These are phyloP conservation scores for Bullera alba DNA, from an alignment of 768 basidiomycete species.

Conservation along the genomic window DNA sequence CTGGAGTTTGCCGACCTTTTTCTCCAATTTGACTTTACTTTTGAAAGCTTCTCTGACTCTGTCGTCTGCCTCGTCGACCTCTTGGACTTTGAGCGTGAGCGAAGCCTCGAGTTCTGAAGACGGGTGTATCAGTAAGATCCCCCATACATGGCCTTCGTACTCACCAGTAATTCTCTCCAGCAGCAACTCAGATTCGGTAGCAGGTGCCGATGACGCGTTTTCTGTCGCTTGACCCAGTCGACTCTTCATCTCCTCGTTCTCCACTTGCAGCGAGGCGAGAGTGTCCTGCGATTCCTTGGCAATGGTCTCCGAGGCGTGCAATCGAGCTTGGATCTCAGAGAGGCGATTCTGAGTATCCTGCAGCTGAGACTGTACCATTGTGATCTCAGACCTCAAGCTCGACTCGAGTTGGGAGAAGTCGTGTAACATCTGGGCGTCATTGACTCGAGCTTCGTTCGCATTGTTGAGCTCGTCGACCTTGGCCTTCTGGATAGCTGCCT, in stretches of 20 bases:
- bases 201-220: not conserved
- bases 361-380: too few species aligned
- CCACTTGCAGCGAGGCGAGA: not conserved
- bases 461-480: too few species aligned
- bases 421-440: too few species aligned
- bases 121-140: not conserved
- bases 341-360: too few species aligned
- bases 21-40: conserved; percentile 34
- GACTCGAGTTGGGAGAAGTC: too few species aligned
- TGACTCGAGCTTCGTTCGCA: too few species aligned
- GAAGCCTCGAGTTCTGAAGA: conserved; percentile 27
- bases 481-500: too few species aligned
- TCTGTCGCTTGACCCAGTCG: not conserved
- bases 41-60: conserved; percentile 29
- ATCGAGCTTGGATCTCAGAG: too few species aligned
- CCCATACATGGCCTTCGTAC: not conserved
- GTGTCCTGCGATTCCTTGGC: too few species aligned
- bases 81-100: conserved; percentile 25
- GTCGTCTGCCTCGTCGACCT: conserved; percentile 39
- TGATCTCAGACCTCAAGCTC: too few species aligned
- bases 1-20: conserved; percentile 33
- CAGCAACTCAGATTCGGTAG: conserved; percentile 2
- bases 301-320: too few species aligned
- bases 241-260: not conserved
- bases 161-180: conserved; percentile 18